phyloP scores from a whole-genome alignment of 2,329 filamentous ascomycete species.

The Nemania sp. region DNA sequence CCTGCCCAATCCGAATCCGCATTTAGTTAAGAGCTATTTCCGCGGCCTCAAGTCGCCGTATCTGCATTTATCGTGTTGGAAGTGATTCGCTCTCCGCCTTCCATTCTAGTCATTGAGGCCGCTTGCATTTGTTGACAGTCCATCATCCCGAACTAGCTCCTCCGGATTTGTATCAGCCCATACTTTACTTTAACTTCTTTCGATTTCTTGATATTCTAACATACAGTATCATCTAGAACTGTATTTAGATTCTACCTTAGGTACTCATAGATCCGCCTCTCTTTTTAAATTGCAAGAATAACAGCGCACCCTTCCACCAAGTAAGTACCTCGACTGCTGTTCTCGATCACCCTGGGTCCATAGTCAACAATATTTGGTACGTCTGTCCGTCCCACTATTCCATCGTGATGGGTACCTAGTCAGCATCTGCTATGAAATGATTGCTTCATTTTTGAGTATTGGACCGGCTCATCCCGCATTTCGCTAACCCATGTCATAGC shows the following conservation, averaged over 20 bases:
- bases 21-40: slow-evolving; percentile 12
- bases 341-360: not conserved
- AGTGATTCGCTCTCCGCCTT: slow-evolving; percentile 23
- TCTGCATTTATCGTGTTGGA: slow-evolving; percentile 23
- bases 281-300: slow-evolving; percentile 1
- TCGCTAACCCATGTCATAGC: slow-evolving; percentile 33
- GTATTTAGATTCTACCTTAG: not conserved
- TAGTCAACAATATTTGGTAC: slow-evolving; percentile 2
- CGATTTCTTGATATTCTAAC: not conserved
- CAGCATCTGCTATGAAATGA: slow-evolving; percentile 2
- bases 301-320: not conserved
- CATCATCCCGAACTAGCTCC: not conserved
- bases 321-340: not conserved
- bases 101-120: slow-evolving; percentile 1
- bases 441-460: slow-evolving; percentile 15
- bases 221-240: not conserved
- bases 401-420: slow-evolving; percentile 3
- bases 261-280: not conserved
- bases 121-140: not conserved
- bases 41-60: slow-evolving; percentile 18
- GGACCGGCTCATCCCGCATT: slow-evolving; percentile 37
- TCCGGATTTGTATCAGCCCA: slow-evolving; percentile 1
- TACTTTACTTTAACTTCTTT: not conserved
- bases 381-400: not conserved
- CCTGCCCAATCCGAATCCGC: slow-evolving; percentile 25